phyloP scores from a whole-genome alignment of 371 early-diverging fungal species.

The Cokeromyces recurvatus region DNA sequence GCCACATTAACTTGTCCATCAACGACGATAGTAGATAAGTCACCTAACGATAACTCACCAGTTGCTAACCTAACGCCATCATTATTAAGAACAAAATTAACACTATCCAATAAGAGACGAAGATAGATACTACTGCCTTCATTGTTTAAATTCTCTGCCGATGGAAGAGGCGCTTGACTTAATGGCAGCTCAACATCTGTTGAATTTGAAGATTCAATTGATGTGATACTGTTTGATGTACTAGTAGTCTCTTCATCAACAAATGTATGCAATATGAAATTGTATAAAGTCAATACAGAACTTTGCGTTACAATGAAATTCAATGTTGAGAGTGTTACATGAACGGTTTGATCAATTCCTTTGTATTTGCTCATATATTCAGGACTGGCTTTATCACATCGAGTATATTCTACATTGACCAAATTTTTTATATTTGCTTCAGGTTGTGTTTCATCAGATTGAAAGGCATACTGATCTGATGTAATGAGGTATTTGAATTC shows the following conservation, averaged over 20 bases:
- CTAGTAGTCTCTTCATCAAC: conserved; percentile 24
- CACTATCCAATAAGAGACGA: conserved; percentile 71
- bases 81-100: conserved; percentile 81
- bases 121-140: conserved; percentile 46
- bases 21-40: conserved; percentile 62
- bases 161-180: neutral
- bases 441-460: conserved; percentile 21
- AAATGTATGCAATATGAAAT: conserved; percentile 86
- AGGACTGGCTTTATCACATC: conserved; percentile 71
- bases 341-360: conserved; percentile 78
- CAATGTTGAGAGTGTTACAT: conserved; percentile 79
- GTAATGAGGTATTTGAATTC: conserved; percentile 67
- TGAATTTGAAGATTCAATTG: neutral
- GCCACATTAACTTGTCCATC: conserved; percentile 61
- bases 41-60: conserved; percentile 67
- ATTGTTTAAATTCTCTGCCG: neutral
- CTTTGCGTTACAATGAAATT: conserved; percentile 82
- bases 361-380: conserved; percentile 71
- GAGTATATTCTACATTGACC: conserved; percentile 69
- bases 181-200: neutral
- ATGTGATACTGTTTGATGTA: neutral
- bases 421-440: conserved; percentile 42
- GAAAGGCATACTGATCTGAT: conserved; percentile 34
- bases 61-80: conserved; percentile 79
- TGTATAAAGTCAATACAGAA: conserved; percentile 81